Conservation (phyloP, 192 early-diverging fungal genomes). For the Coemansia sp. region DNA sequence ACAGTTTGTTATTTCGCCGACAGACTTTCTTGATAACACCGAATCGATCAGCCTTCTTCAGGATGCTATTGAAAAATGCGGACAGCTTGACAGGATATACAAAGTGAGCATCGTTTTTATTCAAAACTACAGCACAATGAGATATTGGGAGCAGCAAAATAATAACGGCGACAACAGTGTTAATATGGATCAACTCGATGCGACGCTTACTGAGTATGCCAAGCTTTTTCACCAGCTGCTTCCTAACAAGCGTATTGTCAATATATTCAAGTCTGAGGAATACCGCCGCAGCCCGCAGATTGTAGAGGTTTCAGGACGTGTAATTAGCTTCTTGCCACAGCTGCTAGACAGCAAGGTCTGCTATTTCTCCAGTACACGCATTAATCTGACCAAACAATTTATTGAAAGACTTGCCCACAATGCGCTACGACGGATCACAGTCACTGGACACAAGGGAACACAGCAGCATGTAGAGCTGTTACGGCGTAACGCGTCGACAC, state of each 20-base stretch:
- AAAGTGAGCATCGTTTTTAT: too few relatives aligned
- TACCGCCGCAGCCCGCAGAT: neutral
- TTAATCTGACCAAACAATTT: neutral
- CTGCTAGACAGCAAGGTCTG: neutral
- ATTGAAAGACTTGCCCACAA: neutral
- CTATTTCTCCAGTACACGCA: neutral
- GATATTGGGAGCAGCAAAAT: neutral
- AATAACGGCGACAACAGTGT: too few relatives aligned
- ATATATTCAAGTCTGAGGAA: neutral
- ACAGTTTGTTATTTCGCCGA: too few relatives aligned
- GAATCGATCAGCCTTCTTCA: too few relatives aligned
- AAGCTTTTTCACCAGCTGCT: neutral
- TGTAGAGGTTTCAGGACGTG: neutral
- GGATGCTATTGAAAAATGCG: too few relatives aligned
- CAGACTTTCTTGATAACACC: too few relatives aligned
- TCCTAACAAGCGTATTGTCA: neutral
- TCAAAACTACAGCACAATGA: too few relatives aligned
- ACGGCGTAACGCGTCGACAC: neutral
- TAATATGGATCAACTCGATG: neutral
- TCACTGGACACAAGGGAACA: neutral
- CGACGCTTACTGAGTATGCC: neutral
- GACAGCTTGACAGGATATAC: too few relatives aligned
- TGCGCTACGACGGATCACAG: neutral
- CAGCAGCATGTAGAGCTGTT: neutral
- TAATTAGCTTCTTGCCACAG: neutral